These are phyloP conservation scores for Podaxis pistillaris DNA, from an alignment of 768 basidiomycete species.

Conservation along the genomic window DNA sequence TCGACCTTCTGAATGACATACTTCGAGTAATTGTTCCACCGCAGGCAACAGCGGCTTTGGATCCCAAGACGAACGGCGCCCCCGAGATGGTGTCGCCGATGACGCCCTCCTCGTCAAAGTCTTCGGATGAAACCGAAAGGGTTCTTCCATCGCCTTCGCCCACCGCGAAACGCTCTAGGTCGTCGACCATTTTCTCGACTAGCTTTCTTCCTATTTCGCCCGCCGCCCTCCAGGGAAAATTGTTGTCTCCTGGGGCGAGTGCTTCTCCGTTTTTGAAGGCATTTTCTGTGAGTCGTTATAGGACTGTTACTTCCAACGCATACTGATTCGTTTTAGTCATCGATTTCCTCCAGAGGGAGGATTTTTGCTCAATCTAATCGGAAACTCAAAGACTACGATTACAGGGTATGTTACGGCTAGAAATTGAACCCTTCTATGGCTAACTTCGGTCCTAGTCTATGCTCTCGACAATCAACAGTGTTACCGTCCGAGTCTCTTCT, in stretches of 20 bases:
- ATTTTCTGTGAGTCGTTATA: constrained; percentile 38
- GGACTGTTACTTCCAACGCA: constrained; percentile 7
- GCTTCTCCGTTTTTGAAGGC: constrained; percentile 40
- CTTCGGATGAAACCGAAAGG: constrained; percentile 12
- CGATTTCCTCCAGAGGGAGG: constrained; percentile 44
- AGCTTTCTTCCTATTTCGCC: constrained; percentile 18
- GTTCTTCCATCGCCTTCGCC: background rate
- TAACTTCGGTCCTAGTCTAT: constrained; percentile 33
- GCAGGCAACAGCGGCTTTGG: background rate
- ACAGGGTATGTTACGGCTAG: constrained; percentile 31
- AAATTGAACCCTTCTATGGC: background rate
- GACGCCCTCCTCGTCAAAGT: constrained; percentile 9
- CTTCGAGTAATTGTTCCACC: constrained; percentile 19
- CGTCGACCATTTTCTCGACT: constrained; percentile 11
- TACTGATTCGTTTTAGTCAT: constrained; percentile 33
- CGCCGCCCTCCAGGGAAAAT: constrained; percentile 5
- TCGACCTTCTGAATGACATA: constrained; percentile 41
- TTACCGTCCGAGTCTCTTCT: constrained; percentile 43
- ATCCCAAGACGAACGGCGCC: background rate
- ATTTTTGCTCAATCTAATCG: constrained; percentile 32
- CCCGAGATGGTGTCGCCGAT: background rate
- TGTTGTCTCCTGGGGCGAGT: constrained; percentile 27
- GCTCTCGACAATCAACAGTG: constrained; percentile 43
- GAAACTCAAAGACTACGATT: constrained; percentile 38
- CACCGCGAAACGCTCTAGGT: constrained; percentile 3